phyloP scores from a whole-genome alignment of 257 asterid species.

The Cruciata laevipes region DNA sequence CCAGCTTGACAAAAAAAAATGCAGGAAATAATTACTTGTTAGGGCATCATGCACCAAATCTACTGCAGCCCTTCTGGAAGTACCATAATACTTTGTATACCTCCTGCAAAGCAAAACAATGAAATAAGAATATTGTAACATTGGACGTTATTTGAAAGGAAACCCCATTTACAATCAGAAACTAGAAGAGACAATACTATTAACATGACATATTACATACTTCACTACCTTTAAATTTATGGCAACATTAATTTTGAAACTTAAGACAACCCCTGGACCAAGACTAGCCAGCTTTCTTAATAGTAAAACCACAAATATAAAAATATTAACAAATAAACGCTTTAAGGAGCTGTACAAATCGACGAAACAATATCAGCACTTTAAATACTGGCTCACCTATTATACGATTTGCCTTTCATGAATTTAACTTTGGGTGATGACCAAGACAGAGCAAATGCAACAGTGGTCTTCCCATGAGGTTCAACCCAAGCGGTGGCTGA shows the following conservation, averaged over 20 bases:
- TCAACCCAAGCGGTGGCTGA: conserved; percentile 97
- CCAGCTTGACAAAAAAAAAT: not conserved
- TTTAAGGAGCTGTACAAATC: conserved; percentile 1
- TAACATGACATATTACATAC: not conserved
- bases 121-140: not conserved
- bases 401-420: conserved; percentile 87
- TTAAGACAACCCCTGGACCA: not conserved
- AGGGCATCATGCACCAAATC: conserved; percentile 91
- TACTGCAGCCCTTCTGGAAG: conserved; percentile 74
- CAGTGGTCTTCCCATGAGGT: conserved; percentile 90
- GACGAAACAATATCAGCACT: conserved; percentile 1
- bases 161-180: not conserved
- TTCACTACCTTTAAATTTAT: not conserved
- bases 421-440: conserved; percentile 92
- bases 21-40: conserved; percentile 55
- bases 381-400: conserved; percentile 42
- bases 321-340: not conserved
- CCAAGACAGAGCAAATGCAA: conserved; percentile 92
- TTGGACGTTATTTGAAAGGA: not conserved
- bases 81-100: conserved; percentile 92
- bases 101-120: conserved; percentile 58
- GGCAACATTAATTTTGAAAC: not conserved
- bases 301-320: not conserved
- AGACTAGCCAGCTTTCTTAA: not conserved
- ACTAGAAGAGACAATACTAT: not conserved